phyloP scores from a whole-genome alignment of 345 rosid genomes.

The Eucalyptus shirleyi region DNA sequence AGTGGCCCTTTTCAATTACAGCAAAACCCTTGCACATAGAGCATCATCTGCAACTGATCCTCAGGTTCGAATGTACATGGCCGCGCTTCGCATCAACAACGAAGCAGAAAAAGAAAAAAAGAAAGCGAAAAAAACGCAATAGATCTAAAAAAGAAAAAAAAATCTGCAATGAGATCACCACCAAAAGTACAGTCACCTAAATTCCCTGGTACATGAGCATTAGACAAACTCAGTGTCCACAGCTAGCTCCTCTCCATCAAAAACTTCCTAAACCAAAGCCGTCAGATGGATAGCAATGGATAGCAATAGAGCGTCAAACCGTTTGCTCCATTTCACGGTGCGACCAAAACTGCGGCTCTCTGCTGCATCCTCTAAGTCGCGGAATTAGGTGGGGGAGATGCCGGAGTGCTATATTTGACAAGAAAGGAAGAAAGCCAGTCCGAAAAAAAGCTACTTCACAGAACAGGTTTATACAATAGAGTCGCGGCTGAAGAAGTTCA shows the following conservation, averaged over 20 bases:
- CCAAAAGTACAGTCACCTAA: background rate
- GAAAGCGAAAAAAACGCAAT: background rate
- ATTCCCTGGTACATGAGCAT: background rate
- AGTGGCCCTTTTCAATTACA: background rate
- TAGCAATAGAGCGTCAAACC: background rate
- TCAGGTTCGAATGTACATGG: background rate
- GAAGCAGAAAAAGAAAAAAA: background rate
- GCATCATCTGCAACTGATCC: background rate
- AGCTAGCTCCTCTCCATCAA: background rate
- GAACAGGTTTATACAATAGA: background rate
- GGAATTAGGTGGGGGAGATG: background rate
- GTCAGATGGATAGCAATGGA: background rate
- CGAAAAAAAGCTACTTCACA: background rate
- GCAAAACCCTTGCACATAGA: background rate
- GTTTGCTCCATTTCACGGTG: background rate
- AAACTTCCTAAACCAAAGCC: background rate
- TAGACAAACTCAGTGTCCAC: background rate
- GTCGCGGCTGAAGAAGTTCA: constrained; percentile 27
- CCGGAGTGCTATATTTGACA: background rate
- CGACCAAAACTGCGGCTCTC: background rate
- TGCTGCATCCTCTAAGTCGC: background rate
- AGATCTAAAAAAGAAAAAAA: background rate
- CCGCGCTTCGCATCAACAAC: background rate
- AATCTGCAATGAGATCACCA: background rate
- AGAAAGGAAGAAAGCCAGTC: background rate